Evolutionary conservation across 2,329 filamentous ascomycete species (phyloP), one percentile per base, ranked within the genome.

Genomic region (Ophiostoma ips): DNA sequence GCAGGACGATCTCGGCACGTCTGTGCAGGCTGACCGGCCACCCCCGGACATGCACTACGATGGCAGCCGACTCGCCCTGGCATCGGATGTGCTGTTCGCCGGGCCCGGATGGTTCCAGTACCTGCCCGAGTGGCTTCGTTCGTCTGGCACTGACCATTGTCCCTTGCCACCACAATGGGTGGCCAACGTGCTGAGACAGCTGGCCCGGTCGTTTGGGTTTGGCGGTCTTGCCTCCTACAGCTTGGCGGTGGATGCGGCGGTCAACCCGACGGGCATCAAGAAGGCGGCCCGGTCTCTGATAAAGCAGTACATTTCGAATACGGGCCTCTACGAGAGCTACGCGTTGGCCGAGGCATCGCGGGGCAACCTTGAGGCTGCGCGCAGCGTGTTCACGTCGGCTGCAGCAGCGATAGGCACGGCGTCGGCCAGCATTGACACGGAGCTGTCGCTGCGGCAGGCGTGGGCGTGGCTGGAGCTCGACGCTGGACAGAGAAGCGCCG

Each of bases 291-390:
- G 87, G 58, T 65, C 66, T 7, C 67, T 94, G 0, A 64, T 95
- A n/a, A 90, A 84, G 60, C 72, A 71, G 45, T 75, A 77, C 50
- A 70, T 80, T 0, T 70, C 76, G 1, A 83, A 79, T 57, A 62
- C 85, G 3, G 68, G 71, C 13, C 68, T 95, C 0, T 95, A 94
- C 64, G 84, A 87, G 56, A 78, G 81, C 0, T 94, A 90, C 59
- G 86, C 83, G 0, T 65, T 87, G 13, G 77, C 87, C 3, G 86
- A 94, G 63, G 71, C 66, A 56, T 68, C 69, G 1, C 73, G 72
- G 30, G 76, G 72, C 0, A 81, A 83, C 21, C 56, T 61, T 1
- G 70, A 76, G 1, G 68, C 77, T 44, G 81, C 83, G 5, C 66
- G 71, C 19, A 79, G 77, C 48, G 79, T 92, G 0, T 75, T 90